These are phyloP conservation scores for Herpotrichia juniperi DNA, from an alignment of 2,329 filamentous ascomycete genomes.

Conservation along the genomic window DNA sequence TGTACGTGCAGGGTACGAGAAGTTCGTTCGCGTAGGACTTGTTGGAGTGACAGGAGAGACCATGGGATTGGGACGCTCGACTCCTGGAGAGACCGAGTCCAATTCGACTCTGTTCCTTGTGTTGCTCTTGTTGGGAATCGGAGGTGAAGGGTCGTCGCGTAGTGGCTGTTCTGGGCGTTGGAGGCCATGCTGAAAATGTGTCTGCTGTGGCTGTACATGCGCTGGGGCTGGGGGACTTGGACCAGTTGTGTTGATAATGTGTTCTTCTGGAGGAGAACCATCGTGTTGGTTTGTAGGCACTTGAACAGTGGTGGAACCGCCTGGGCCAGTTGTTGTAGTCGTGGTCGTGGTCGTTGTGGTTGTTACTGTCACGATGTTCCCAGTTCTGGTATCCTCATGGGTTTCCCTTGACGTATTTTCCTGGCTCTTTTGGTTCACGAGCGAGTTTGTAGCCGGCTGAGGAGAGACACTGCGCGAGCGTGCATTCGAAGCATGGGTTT, in stretches of 20 bases:
- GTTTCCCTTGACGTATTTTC: slow-evolving; percentile 37
- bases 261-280: slow-evolving; percentile 20
- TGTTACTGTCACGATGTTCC: slow-evolving; percentile 41
- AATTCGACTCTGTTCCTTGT: slow-evolving; percentile 43
- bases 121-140: slow-evolving; percentile 42
- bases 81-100: slow-evolving; percentile 38
- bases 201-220: slow-evolving; percentile 12
- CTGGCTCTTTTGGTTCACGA: slow-evolving; percentile 5
- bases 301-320: slow-evolving; percentile 40
- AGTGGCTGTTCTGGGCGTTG: slow-evolving; percentile 5
- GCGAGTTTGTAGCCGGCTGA: slow-evolving; percentile 12
- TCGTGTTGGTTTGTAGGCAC: slow-evolving; percentile 25
- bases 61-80: slow-evolving; percentile 41
- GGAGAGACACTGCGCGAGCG: background rate
- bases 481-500: background rate
- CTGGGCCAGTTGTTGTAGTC: slow-evolving; percentile 42
- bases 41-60: slow-evolving; percentile 30
- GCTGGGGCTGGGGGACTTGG: slow-evolving; percentile 41
- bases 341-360: slow-evolving; percentile 46
- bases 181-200: slow-evolving; percentile 12
- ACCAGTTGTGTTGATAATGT: slow-evolving; percentile 38
- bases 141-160: slow-evolving; percentile 29
- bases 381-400: slow-evolving; percentile 37
- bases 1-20: slow-evolving; percentile 41
- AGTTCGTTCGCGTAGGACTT: slow-evolving; percentile 38